Evolutionary conservation across 2,329 filamentous ascomycete genomes (phyloP).

Genomic region (Hymenoscyphus salicellus): DNA sequence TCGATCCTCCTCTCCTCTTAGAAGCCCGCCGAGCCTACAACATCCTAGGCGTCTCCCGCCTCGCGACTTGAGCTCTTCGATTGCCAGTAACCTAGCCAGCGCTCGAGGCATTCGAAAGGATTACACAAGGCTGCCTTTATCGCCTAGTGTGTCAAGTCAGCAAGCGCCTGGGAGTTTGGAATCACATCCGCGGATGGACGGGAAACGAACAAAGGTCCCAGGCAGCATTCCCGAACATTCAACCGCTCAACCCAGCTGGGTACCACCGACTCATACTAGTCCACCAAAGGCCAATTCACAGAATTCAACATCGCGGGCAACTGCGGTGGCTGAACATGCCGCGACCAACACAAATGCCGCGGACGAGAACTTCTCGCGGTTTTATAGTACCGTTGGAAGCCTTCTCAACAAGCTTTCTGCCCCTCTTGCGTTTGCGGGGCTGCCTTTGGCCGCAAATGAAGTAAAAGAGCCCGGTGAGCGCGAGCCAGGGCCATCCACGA

Average conservation of each 20-base stretch:
- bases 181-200: conserved; percentile 50
- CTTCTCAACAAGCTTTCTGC: conserved; percentile 87
- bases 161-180: conserved; percentile 70
- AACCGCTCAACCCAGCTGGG: conserved; percentile 48
- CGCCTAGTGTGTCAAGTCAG: conserved; percentile 70
- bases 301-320: conserved; percentile 30
- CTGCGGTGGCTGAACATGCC: conserved; percentile 33
- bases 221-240: conserved; percentile 49
- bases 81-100: conserved; percentile 83
- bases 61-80: conserved; percentile 74
- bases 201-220: conserved; percentile 51
- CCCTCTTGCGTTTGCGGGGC: conserved; percentile 85
- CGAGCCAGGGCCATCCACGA: conserved; percentile 40
- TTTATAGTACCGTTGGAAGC: conserved; percentile 88
- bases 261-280: conserved; percentile 43
- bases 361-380: conserved; percentile 82
- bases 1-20: conserved; percentile 29
- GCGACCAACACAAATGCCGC: conserved; percentile 35
- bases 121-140: conserved; percentile 64
- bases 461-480: conserved; percentile 38
- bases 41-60: conserved; percentile 45
- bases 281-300: conserved; percentile 31
- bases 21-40: conserved; percentile 29
- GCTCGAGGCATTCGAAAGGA: conserved; percentile 73
- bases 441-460: conserved; percentile 65